Percentiles rank a stretch among this genome's conserved stretches.
Conservation (phyloP, 2,329 filamentous ascomycete genomes). For the Penicillium sp. region DNA sequence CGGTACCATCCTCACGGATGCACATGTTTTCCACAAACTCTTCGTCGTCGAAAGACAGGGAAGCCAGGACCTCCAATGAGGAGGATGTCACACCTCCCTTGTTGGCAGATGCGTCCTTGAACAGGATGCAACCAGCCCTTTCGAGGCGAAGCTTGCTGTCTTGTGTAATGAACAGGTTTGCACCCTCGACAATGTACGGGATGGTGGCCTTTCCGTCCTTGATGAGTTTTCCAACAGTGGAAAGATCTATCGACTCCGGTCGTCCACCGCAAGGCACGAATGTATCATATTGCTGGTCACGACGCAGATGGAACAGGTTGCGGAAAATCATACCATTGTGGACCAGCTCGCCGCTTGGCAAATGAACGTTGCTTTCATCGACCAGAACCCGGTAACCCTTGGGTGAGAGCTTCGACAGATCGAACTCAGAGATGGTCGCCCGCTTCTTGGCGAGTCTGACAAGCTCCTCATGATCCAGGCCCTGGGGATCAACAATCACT, state of each 20-base stretch:
- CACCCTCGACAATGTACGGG: conserved; percentile 93
- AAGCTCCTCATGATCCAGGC: conserved; percentile 75
- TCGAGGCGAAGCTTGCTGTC: conserved; percentile 93
- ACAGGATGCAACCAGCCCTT: conserved; percentile 85
- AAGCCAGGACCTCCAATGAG: conserved; percentile 88
- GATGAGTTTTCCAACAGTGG: conserved; percentile 78
- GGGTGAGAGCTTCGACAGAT: conserved; percentile 72
- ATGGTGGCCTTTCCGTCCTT: conserved; percentile 77
- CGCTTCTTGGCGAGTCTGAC: conserved; percentile 74
- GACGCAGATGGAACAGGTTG: conserved; percentile 89
- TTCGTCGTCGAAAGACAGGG: conserved; percentile 83
- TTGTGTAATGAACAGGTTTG: conserved; percentile 97
- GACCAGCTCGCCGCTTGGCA: conserved; percentile 77
- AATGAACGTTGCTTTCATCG: conserved; percentile 75
- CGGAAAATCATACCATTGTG: conserved; percentile 91
- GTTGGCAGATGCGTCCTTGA: conserved; percentile 97
- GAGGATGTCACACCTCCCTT: conserved; percentile 98
- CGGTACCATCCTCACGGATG: conserved; percentile 63
- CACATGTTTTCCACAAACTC: conserved; percentile 93
- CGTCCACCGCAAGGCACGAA: conserved; percentile 96
- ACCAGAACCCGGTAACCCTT: conserved; percentile 86
- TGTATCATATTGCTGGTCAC: conserved; percentile 67
- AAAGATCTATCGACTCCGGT: conserved; percentile 90
- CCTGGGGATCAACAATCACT: conserved; percentile 85
- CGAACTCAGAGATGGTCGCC: conserved; percentile 81